Conservation (phyloP, 805 yeast species). For the Yarrowia hollandica region DNA sequence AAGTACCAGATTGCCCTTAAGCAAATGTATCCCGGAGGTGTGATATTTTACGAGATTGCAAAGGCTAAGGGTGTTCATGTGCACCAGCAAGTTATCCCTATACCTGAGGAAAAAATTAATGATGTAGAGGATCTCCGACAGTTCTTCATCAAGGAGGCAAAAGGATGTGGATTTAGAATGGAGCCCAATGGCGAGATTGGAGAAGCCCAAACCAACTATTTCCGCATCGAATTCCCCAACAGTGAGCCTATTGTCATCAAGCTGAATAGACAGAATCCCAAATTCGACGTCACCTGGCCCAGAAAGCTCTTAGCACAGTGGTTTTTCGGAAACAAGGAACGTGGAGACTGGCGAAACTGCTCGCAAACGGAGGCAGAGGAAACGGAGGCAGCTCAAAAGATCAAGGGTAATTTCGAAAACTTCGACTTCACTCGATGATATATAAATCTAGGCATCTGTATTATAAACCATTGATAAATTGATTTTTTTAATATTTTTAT, state of each 20-base stretch:
- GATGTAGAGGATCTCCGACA: not conserved
- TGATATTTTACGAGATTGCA: conserved; percentile 71
- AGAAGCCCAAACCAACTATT: conserved; percentile 38
- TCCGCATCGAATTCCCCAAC: conserved; percentile 34
- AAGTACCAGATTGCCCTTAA: conserved; percentile 52
- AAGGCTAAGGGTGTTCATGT: conserved; percentile 66
- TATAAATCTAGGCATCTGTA: not conserved
- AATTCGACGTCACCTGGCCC: conserved; percentile 79
- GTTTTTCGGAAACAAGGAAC: conserved; percentile 56
- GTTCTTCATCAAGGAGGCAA: conserved; percentile 28
- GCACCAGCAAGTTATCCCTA: conserved; percentile 75
- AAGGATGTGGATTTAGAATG: conserved; percentile 15
- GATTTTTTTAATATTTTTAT: not conserved
- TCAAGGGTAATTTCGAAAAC: conserved; percentile 55
- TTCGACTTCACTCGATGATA: conserved; percentile 51
- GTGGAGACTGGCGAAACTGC: conserved; percentile 78
- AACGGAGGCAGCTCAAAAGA: conserved; percentile 57
- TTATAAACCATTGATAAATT: not conserved
- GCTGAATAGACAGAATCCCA: conserved; percentile 30
- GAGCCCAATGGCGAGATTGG: conserved; percentile 33
- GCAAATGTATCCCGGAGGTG: conserved; percentile 48
- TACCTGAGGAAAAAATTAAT: conserved; percentile 49
- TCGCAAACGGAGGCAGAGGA: conserved; percentile 65
- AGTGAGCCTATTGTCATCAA: conserved; percentile 30
- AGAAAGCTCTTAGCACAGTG: conserved; percentile 68